Percentiles rank a stretch among this genome's conserved stretches.
These are phyloP conservation scores for Pichia deserticola DNA, from an alignment of 805 yeast species.

Conservation along the genomic window DNA sequence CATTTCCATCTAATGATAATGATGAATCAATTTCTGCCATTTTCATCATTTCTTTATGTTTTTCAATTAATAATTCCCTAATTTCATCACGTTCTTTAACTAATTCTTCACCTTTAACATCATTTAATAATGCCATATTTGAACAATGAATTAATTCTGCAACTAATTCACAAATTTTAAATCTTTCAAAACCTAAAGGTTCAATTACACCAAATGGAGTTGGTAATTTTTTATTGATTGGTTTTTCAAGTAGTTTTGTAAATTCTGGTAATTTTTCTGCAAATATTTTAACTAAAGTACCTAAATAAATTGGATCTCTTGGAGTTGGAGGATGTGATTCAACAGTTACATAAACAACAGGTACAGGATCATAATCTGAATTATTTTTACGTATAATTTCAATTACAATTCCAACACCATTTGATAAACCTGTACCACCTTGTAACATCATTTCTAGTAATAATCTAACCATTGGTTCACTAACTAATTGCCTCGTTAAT, in stretches of 20 bases:
- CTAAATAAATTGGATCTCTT: conserved; percentile 88
- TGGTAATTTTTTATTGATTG: conserved; percentile 33
- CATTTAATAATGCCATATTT: conserved; percentile 89
- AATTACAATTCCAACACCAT: conserved; percentile 90
- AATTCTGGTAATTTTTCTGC: conserved; percentile 68
- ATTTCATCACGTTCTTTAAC: conserved; percentile 62
- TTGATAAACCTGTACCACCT: conserved; percentile 83
- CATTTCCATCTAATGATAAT: conserved; percentile 25
- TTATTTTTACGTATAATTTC: conserved; percentile 93
- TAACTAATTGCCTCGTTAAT: conserved; percentile 82
- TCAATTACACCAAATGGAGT: conserved; percentile 63
- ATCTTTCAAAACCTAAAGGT: conserved; percentile 85
- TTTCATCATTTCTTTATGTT: conserved; percentile 21
- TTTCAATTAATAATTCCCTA: conserved; percentile 39
- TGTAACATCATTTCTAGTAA: conserved; percentile 70
- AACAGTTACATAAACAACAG: conserved; percentile 72
- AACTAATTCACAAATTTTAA: conserved; percentile 82
- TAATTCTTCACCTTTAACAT: conserved; percentile 59
- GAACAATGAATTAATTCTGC: conserved; percentile 96
- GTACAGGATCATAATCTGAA: conserved; percentile 88
- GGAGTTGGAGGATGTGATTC: conserved; percentile 90
- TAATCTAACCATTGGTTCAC: conserved; percentile 56
- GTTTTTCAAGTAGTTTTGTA: conserved; percentile 47
- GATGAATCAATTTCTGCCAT: conserved; percentile 23
- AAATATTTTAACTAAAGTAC: conserved; percentile 73